Evolutionary conservation across 306 rosid species (phyloP).

Genomic region (Ochetophila trinervis): DNA sequence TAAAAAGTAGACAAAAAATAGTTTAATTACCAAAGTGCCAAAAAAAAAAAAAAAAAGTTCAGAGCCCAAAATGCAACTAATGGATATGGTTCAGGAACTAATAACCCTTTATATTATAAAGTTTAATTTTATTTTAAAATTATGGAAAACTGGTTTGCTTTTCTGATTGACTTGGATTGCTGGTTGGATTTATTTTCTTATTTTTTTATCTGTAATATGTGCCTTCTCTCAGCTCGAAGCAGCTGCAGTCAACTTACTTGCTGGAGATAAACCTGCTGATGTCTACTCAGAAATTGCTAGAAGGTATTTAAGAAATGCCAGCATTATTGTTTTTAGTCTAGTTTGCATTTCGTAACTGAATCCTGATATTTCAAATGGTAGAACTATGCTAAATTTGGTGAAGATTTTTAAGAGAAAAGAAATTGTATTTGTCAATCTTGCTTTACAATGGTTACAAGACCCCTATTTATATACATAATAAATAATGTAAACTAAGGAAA

Average conservation of each 20-base stretch:
- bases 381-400: background rate
- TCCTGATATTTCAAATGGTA: background rate
- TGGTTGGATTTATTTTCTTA: slow-evolving; percentile 20
- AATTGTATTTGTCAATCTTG: too few species aligned
- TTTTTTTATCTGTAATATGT: slow-evolving; percentile 24
- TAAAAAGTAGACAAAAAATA: too few species aligned
- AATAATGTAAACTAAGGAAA: too few species aligned
- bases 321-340: background rate
- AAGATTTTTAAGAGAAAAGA: too few species aligned
- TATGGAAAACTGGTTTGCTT: background rate
- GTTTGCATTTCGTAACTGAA: background rate
- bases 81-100: background rate
- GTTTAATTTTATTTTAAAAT: background rate
- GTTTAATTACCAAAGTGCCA: too few species aligned
- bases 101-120: background rate
- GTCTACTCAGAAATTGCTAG: slow-evolving; percentile 82
- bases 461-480: too few species aligned
- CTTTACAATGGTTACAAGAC: too few species aligned
- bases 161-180: slow-evolving; percentile 21
- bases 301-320: slow-evolving; percentile 38
- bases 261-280: slow-evolving; percentile 77
- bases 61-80: too few species aligned
- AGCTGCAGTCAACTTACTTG: slow-evolving; percentile 82
- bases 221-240: slow-evolving; percentile 64
- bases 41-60: too few species aligned